These are phyloP conservation scores for Podaxis sp. DNA, from an alignment of 768 basidiomycete species.

Conservation along the genomic window DNA sequence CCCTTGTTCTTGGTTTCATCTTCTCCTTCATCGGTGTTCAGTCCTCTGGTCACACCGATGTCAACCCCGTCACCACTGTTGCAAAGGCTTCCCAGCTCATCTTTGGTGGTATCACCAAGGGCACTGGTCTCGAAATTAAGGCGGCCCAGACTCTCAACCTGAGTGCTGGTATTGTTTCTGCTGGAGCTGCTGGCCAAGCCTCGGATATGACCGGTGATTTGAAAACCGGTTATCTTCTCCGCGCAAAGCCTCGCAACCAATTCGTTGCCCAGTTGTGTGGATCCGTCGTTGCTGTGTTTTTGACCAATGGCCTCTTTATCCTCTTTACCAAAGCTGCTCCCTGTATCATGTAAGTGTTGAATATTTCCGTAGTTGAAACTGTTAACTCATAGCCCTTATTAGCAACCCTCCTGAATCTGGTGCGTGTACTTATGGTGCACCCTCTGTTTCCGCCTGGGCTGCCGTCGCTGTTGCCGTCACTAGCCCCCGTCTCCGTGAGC, in stretches of 20 bases:
- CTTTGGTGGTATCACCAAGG: slow-evolving; percentile 58
- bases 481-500: slow-evolving; percentile 40
- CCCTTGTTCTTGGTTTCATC: slow-evolving; percentile 55
- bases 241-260: slow-evolving; percentile 59
- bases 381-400: neutral
- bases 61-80: slow-evolving; percentile 59
- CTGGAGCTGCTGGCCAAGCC: slow-evolving; percentile 52
- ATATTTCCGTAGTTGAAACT: neutral
- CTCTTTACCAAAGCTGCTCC: slow-evolving; percentile 60
- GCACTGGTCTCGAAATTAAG: slow-evolving; percentile 26
- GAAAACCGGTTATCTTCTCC: slow-evolving; percentile 66
- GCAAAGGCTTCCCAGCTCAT: slow-evolving; percentile 63
- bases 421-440: slow-evolving; percentile 49
- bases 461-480: slow-evolving; percentile 53
- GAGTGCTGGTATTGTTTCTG: slow-evolving; percentile 49
- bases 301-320: slow-evolving; percentile 53
- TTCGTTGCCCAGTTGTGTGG: slow-evolving; percentile 58
- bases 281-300: slow-evolving; percentile 55
- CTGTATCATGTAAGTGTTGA: slow-evolving; percentile 44
- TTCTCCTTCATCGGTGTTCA: slow-evolving; percentile 69
- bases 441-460: slow-evolving; percentile 52
- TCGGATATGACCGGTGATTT: slow-evolving; percentile 65
- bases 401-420: slow-evolving; percentile 24
- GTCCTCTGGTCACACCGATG: slow-evolving; percentile 52
- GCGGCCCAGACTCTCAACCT: slow-evolving; percentile 45